Percentiles rank a stretch among this genome's conserved stretches.
phyloP scores from a whole-genome alignment of 192 early-diverging fungal species.

The Blastocladiella britannica region DNA sequence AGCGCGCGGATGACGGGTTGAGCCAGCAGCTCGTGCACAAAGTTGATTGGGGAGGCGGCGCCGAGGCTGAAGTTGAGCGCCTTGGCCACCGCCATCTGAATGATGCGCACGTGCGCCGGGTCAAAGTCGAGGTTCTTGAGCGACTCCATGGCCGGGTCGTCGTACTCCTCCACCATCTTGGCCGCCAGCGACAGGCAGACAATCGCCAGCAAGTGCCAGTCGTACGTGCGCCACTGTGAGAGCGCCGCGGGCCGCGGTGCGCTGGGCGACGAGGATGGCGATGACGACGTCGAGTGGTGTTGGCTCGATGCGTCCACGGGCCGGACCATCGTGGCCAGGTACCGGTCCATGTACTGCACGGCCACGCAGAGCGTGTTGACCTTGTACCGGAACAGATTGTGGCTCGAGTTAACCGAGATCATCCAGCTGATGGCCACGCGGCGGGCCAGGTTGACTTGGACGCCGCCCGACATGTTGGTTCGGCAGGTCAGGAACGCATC shows the following conservation, averaged over 20 bases:
- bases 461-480: too few relatives aligned
- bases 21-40: neutral
- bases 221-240: neutral
- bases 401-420: too few relatives aligned
- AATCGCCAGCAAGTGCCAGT: neutral
- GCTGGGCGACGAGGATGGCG: too few relatives aligned
- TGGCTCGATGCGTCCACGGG: too few relatives aligned
- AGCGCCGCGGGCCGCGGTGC: neutral
- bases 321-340: too few relatives aligned
- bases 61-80: neutral
- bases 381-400: neutral
- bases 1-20: neutral
- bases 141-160: neutral
- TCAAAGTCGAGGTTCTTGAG: neutral
- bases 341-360: neutral
- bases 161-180: conserved; percentile 1
- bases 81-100: neutral
- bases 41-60: neutral
- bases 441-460: too few relatives aligned
- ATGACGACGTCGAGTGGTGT: too few relatives aligned
- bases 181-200: neutral
- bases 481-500: too few relatives aligned
- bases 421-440: too few relatives aligned
- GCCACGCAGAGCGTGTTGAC: neutral
- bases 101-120: neutral